phyloP scores from a whole-genome alignment of 352 stramenopile genomes.

The Phytopythium montanum region DNA sequence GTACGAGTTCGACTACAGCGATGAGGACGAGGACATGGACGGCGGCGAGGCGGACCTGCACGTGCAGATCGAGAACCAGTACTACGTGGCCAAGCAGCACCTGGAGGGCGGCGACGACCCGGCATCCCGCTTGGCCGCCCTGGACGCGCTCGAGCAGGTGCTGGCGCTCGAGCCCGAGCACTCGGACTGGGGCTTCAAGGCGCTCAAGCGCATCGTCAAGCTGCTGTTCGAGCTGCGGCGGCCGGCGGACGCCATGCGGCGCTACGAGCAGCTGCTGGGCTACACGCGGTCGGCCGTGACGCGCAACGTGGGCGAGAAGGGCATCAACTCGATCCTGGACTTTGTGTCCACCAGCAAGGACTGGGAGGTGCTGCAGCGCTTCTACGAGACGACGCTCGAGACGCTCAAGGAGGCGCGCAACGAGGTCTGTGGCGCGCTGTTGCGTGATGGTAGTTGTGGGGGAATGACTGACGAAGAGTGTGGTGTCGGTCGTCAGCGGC shows the following conservation, averaged over 20 bases:
- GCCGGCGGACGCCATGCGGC: conserved; percentile 65
- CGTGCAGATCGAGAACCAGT: conserved; percentile 92
- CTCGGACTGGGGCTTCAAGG: conserved; percentile 92
- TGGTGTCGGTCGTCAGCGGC: conserved; percentile 30
- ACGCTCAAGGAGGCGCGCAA: conserved; percentile 82
- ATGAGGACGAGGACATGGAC: conserved; percentile 90
- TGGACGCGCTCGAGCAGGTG: conserved; percentile 55
- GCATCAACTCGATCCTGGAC: conserved; percentile 95
- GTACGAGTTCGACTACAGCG: conserved; percentile 92
- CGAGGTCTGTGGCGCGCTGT: conserved; percentile 27
- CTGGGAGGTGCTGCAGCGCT: conserved; percentile 80
- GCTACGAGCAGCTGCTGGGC: conserved; percentile 89
- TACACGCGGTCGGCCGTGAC: conserved; percentile 88
- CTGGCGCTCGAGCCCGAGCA: conserved; percentile 48
- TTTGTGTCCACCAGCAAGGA: conserved; percentile 88
- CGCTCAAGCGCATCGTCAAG: conserved; percentile 94
- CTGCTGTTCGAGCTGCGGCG: conserved; percentile 79
- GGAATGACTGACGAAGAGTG: neutral
- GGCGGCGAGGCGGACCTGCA: conserved; percentile 72
- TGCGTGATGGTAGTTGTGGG: neutral
- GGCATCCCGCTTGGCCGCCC: conserved; percentile 27
- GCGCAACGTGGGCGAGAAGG: conserved; percentile 94
- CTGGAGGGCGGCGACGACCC: conserved; percentile 62
- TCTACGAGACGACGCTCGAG: conserved; percentile 85
- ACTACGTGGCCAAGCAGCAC: conserved; percentile 90